Percentiles rank a stretch among this genome's conserved stretches.
These are phyloP conservation scores for Ophiocordyceps sinensis DNA, from an alignment of 2,329 filamentous ascomycete species.

Conservation along the genomic window DNA sequence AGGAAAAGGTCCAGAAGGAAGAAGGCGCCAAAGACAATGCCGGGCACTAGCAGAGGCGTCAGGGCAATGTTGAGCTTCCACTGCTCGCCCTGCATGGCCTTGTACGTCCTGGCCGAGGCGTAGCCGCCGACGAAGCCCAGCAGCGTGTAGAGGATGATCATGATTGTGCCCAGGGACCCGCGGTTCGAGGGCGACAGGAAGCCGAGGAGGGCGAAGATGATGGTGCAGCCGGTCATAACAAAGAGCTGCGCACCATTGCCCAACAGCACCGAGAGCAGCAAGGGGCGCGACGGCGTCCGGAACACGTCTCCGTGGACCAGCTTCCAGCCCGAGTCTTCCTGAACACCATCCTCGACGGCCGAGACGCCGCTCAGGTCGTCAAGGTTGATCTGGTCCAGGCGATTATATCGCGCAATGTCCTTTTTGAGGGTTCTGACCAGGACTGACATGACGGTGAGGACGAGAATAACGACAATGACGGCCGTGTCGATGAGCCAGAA, in stretches of 20 bases:
- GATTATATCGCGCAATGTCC: slow-evolving; percentile 94
- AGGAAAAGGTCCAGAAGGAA: slow-evolving; percentile 94
- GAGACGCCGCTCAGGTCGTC: slow-evolving; percentile 76
- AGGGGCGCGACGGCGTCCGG: slow-evolving; percentile 66
- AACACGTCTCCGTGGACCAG: slow-evolving; percentile 96
- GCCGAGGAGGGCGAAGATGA: slow-evolving; percentile 81
- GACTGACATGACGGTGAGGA: slow-evolving; percentile 86
- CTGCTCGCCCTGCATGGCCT: slow-evolving; percentile 76
- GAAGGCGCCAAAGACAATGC: slow-evolving; percentile 73
- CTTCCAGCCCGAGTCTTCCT: slow-evolving; percentile 98
- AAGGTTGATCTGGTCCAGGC: slow-evolving; percentile 77
- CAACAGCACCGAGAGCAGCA: slow-evolving; percentile 74
- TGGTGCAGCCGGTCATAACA: slow-evolving; percentile 92
- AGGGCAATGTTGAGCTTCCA: slow-evolving; percentile 91
- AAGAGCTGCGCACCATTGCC: slow-evolving; percentile 94
- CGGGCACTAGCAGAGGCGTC: slow-evolving; percentile 76
- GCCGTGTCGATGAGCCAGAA: slow-evolving; percentile 95
- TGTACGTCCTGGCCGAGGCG: slow-evolving; percentile 80
- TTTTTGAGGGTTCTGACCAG: slow-evolving; percentile 77
- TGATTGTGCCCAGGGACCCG: slow-evolving; percentile 82
- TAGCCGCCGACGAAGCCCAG: slow-evolving; percentile 91
- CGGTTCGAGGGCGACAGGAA: slow-evolving; percentile 94
- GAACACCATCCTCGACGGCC: slow-evolving; percentile 76
- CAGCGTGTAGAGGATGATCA: slow-evolving; percentile 84
- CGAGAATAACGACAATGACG: slow-evolving; percentile 83